phyloP scores from a whole-genome alignment of 495 filamentous ascomycete species.

The Neurospora sp. region DNA sequence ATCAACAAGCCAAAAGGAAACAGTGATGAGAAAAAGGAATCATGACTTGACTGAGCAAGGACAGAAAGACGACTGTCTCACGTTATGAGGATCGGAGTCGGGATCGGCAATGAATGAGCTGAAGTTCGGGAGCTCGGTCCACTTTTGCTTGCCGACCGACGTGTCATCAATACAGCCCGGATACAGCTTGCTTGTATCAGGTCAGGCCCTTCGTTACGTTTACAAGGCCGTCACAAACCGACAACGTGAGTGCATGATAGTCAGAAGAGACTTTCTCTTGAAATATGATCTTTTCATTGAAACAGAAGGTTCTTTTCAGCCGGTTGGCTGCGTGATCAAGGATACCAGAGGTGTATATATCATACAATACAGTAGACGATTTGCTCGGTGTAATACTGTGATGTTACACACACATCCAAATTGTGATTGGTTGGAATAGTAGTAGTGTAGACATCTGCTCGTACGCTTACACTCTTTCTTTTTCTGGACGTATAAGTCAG shows the following conservation, averaged over 20 bases:
- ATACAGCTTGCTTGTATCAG: neutral
- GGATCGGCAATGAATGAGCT: neutral
- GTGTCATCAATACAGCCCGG: neutral
- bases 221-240: neutral
- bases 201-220: neutral
- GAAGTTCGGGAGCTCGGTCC: no score
- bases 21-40: neutral
- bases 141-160: neutral
- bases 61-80: neutral
- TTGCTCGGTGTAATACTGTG: neutral
- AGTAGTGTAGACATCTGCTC: neutral
- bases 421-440: neutral
- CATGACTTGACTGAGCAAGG: neutral
- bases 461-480: neutral
- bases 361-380: neutral
- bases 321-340: neutral
- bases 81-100: neutral
- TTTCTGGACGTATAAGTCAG: neutral
- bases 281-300: no score
- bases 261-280: no score
- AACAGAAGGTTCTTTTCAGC: no score
- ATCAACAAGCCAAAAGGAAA: neutral
- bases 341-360: neutral
- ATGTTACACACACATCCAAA: neutral
- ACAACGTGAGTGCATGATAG: neutral